phyloP scores from a whole-genome alignment of 2,329 filamentous ascomycete species.

The Xylariaceae sp. region DNA sequence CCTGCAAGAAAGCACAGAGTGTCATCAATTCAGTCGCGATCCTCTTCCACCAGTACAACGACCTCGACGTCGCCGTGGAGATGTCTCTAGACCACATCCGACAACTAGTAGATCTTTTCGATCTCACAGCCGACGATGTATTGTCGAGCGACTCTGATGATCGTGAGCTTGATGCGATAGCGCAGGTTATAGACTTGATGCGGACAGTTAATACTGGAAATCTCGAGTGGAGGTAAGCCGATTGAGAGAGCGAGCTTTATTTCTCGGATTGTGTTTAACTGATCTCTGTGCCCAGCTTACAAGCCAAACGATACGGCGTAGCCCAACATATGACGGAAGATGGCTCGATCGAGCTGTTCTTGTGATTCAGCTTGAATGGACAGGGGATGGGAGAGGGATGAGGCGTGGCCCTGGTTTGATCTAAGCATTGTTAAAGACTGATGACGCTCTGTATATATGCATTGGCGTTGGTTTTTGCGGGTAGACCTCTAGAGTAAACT shows the following conservation, averaged over 20 bases:
- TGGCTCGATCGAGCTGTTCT: slow-evolving; percentile 31
- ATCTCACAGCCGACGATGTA: slow-evolving; percentile 29
- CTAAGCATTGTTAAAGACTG: too few species aligned
- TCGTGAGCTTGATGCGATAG: slow-evolving; percentile 30
- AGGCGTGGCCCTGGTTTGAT: too few species aligned
- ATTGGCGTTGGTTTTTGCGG: too few species aligned
- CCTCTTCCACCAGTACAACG: slow-evolving; percentile 35
- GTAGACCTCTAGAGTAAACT: too few species aligned
- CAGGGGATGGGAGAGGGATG: too few species aligned
- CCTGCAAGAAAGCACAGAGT: slow-evolving; percentile 34
- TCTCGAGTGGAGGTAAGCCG: slow-evolving; percentile 40
- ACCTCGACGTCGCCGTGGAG: slow-evolving; percentile 37
- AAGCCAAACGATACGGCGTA: slow-evolving; percentile 34
- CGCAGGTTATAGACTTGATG: slow-evolving; percentile 31
- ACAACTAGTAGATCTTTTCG: slow-evolving; percentile 34
- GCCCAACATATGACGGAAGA: slow-evolving; percentile 20
- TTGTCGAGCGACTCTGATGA: slow-evolving; percentile 27
- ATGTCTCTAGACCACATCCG: slow-evolving; percentile 35
- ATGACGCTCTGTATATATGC: too few species aligned
- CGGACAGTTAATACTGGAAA: slow-evolving; percentile 38
- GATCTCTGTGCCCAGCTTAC: slow-evolving; percentile 32
- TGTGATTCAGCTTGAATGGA: slow-evolving; percentile 25
- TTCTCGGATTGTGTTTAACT: background rate
- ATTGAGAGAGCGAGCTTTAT: too few species aligned
- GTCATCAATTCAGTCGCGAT: slow-evolving; percentile 40